These are phyloP conservation scores for Ogataea trehaloabstinens DNA, from an alignment of 805 yeast genomes.

Conservation along the genomic window DNA sequence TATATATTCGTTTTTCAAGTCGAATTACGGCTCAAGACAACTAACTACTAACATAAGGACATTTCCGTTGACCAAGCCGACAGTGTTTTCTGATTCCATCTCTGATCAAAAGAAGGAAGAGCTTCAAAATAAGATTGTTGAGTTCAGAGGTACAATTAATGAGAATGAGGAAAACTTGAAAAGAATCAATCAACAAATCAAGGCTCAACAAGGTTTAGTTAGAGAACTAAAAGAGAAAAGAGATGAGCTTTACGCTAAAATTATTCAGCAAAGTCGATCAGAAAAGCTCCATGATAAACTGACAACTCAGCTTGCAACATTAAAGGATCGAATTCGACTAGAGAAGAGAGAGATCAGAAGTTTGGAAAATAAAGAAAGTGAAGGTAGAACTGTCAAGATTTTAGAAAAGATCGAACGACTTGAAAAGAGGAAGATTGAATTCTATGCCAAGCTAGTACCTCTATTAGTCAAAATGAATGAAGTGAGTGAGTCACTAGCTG, in stretches of 20 bases:
- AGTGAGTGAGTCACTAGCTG: slow-evolving; percentile 26
- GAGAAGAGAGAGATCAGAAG: slow-evolving; percentile 16
- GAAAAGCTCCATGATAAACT: slow-evolving; percentile 14
- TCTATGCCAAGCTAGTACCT: slow-evolving; percentile 8
- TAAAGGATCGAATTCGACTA: slow-evolving; percentile 15
- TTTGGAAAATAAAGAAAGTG: slow-evolving; percentile 12
- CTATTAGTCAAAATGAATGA: slow-evolving; percentile 23
- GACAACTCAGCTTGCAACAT: slow-evolving; percentile 15
- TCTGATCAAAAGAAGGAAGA: slow-evolving; percentile 26
- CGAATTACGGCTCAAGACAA: slow-evolving; percentile 64
- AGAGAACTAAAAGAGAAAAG: slow-evolving; percentile 9
- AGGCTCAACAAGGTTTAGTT: slow-evolving; percentile 4
- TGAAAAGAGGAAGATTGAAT: slow-evolving; percentile 13
- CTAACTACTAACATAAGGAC: slow-evolving; percentile 41
- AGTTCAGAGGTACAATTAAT: slow-evolving; percentile 6
- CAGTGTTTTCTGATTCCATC: slow-evolving; percentile 34
- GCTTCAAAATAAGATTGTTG: slow-evolving; percentile 17
- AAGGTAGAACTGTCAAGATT: slow-evolving; percentile 13
- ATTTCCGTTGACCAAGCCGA: slow-evolving; percentile 17
- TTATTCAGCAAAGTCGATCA: slow-evolving; percentile 13
- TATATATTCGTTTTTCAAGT: slow-evolving; percentile 48
- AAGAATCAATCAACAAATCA: slow-evolving; percentile 5
- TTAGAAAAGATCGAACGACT: slow-evolving; percentile 13
- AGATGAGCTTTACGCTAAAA: slow-evolving; percentile 9
- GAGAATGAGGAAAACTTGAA: slow-evolving; percentile 10